These are phyloP conservation scores for Stevia rebaudiana DNA, from an alignment of 140 eudicot species.

Conservation along the genomic window DNA sequence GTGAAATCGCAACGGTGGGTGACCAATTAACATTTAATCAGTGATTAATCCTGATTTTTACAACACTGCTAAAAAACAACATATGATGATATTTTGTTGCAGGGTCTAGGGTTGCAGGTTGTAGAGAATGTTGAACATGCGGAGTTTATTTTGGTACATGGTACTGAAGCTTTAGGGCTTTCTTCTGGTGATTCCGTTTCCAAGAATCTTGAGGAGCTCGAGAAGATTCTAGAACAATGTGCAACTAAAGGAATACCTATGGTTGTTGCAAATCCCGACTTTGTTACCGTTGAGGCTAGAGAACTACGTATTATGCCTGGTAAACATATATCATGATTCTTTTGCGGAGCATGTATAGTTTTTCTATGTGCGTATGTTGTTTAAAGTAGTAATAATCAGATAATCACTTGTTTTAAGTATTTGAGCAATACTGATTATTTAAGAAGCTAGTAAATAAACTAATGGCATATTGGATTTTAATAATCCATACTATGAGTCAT, in stretches of 20 bases:
- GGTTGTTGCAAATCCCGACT: slow-evolving; percentile 99
- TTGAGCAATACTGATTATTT: neutral
- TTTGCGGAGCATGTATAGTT: neutral
- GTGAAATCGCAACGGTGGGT: no score
- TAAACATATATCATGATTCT: slow-evolving; percentile 11
- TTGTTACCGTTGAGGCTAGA: slow-evolving; percentile 91
- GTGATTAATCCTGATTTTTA: no score
- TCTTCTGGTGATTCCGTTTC: slow-evolving; percentile 66
- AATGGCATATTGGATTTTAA: no score
- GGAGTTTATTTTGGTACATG: slow-evolving; percentile 84
- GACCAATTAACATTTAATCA: no score
- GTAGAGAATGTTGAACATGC: slow-evolving; percentile 75
- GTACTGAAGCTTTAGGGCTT: slow-evolving; percentile 88
- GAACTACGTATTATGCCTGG: slow-evolving; percentile 92
- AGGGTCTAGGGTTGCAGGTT: slow-evolving; percentile 84
- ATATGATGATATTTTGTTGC: slow-evolving; percentile 1
- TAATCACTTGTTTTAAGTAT: neutral
- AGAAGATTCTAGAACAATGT: slow-evolving; percentile 64
- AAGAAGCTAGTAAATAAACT: neutral
- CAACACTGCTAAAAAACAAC: no score
- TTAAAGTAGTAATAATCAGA: neutral
- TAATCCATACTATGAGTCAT: no score
- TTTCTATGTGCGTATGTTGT: neutral
- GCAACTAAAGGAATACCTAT: slow-evolving; percentile 70
- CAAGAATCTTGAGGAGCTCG: slow-evolving; percentile 62